These are phyloP conservation scores for Boletus austroedulis DNA, from an alignment of 1,284 basidiomycete species.

Conservation along the genomic window DNA sequence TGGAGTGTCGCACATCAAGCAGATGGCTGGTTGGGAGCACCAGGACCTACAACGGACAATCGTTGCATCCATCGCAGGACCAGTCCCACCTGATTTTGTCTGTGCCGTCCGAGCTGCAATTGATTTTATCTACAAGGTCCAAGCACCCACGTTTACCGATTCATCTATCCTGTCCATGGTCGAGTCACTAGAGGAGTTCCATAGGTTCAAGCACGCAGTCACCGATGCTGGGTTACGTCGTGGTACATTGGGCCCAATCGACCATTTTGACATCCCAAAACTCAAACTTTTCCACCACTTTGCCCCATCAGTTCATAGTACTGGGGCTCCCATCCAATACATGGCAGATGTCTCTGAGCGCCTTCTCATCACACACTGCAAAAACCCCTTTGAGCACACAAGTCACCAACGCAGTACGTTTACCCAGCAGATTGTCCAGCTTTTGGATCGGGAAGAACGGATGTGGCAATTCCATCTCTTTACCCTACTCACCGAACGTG, in stretches of 20 bases:
- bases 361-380: neutral
- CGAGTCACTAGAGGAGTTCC: neutral
- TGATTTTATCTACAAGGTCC: neutral
- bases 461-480: constrained; percentile 5
- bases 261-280: neutral
- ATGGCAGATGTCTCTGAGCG: neutral
- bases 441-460: constrained; percentile 4
- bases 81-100: neutral
- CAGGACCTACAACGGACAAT: constrained; percentile 5
- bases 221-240: neutral
- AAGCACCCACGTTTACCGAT: neutral
- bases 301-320: neutral
- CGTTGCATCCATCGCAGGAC: neutral
- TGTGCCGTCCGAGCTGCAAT: neutral
- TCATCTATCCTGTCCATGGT: neutral
- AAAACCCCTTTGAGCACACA: neutral
- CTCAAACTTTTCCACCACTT: neutral
- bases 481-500: neutral
- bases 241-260: neutral
- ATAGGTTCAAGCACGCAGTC: neutral
- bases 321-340: neutral
- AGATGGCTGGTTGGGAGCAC: neutral
- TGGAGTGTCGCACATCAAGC: neutral
- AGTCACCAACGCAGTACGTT: neutral
- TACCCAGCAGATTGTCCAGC: neutral